Conservation (phyloP, 176 grass and related monocot genomes). For the Tuctoria greenei region DNA sequence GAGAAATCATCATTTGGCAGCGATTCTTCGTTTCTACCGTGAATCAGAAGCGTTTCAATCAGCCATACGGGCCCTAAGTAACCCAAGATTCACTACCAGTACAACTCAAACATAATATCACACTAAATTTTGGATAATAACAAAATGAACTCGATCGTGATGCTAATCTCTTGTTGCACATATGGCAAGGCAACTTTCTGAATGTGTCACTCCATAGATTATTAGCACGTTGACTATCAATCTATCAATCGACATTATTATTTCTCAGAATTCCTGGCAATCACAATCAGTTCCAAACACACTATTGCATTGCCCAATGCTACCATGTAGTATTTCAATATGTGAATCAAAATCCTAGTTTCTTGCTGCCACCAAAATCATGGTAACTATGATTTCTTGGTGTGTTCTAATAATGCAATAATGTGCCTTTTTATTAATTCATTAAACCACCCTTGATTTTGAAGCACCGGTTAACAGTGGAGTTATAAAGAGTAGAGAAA, state of each 20-base stretch:
- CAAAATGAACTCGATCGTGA: not conserved
- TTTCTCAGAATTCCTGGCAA: slow-evolving; percentile 3
- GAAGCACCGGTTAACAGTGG: too few relatives aligned
- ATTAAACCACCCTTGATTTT: too few relatives aligned
- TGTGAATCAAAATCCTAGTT: not conserved
- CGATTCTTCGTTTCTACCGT: too few relatives aligned
- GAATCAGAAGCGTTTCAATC: too few relatives aligned
- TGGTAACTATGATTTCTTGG: not conserved
- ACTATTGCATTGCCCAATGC: not conserved
- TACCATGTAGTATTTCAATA: not conserved
- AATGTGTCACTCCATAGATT: too few relatives aligned
- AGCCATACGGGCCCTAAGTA: too few relatives aligned
- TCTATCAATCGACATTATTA: not conserved
- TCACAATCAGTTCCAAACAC: not conserved
- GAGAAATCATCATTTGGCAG: too few relatives aligned
- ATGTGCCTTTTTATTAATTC: not conserved
- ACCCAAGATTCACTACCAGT: too few relatives aligned
- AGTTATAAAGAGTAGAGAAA: too few relatives aligned
- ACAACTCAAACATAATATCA: slow-evolving; percentile 16
- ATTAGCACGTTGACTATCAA: not conserved
- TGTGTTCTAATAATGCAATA: not conserved
- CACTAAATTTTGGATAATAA: not conserved
- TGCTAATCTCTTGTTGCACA: not conserved
- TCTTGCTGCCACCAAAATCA: not conserved
- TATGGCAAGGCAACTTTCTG: too few relatives aligned